A percentile compares a stretch with the other conserved stretches of the same genome.
Conservation (phyloP, 805 yeast genomes). For the Yarrowia sp. region DNA sequence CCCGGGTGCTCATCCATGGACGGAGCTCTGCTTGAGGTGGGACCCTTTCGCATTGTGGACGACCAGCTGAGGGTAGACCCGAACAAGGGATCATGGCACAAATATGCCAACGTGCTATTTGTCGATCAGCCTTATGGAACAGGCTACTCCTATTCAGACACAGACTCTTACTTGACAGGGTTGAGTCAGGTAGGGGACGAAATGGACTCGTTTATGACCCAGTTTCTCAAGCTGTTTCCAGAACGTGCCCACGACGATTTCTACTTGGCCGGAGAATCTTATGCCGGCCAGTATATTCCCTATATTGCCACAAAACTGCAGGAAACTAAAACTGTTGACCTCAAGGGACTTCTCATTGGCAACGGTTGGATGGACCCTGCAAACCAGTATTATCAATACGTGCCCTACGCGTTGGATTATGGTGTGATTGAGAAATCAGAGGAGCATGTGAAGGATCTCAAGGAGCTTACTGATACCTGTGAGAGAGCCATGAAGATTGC, state of each 20-base stretch:
- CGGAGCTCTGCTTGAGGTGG: slow-evolving; percentile 91
- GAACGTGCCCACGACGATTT: slow-evolving; percentile 69
- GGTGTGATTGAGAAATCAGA: slow-evolving; percentile 57
- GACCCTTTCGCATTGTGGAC: slow-evolving; percentile 75
- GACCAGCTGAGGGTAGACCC: slow-evolving; percentile 54
- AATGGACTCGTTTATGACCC: slow-evolving; percentile 68
- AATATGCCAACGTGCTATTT: slow-evolving; percentile 76
- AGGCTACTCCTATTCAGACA: slow-evolving; percentile 76
- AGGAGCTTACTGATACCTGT: slow-evolving; percentile 45
- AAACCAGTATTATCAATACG: slow-evolving; percentile 78
- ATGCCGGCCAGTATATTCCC: slow-evolving; percentile 97
- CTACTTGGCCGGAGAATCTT: slow-evolving; percentile 91
- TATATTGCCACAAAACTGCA: slow-evolving; percentile 72
- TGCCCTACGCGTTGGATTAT: slow-evolving; percentile 70
- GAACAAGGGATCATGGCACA: slow-evolving; percentile 85
- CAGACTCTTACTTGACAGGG: slow-evolving; percentile 52
- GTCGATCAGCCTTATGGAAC: slow-evolving; percentile 96
- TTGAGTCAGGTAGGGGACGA: slow-evolving; percentile 62
- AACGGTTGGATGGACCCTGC: slow-evolving; percentile 96
- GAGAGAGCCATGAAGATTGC: slow-evolving; percentile 44
- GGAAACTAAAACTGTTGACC: slow-evolving; percentile 50
- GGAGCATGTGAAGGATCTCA: slow-evolving; percentile 42
- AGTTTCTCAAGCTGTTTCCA: slow-evolving; percentile 76
- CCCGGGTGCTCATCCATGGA: slow-evolving; percentile 99
- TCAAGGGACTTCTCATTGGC: slow-evolving; percentile 79